Base-by-base conservation (phyloP, 2,329 filamentous ascomycete genomes). In the Hypomyces rosellus region DNA sequence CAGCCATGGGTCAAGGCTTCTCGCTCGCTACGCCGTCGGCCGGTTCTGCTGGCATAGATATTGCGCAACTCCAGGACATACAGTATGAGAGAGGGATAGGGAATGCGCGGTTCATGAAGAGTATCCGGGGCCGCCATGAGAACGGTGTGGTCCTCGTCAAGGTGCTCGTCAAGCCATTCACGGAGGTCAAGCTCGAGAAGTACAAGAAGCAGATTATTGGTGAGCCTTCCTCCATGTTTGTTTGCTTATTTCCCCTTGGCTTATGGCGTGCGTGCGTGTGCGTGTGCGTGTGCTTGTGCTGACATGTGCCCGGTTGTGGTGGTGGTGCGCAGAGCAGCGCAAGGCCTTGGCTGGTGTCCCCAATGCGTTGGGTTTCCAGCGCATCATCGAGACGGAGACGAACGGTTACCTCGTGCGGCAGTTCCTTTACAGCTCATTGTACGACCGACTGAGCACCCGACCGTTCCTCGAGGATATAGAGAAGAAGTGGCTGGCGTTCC, bases 401-500 rank as follows among this genome's bases (percentile, higher is more conserved):
- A 91, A 91, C 64, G 93, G 91, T 44, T 96, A 95, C 65, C 80
- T 99, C 16, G 89, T 96, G 51, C 86, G 93, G 47, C 95, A 97
- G 69, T 97, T 88, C 65, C 84, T 97, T 54, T 93, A 97, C 70
- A 96, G 88, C 74, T 97, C 93, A 20, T 79, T 99, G 4, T 99
- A 99, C 71, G 93, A 99, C 71, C 88, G 93, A 48, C 83, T 99
- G 69, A 95, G 93, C 69, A 99, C 93, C 8, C 84, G 95, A 7
- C 95, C 93, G 0, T 99, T 99, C 60, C 75, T 97, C 9, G 95
- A 99, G 69, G 89, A 95, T 57, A 93, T 99, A 57, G 93, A 99
- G 69, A 97, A 96, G 77, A 96, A 95, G 73, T 99, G 93, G 93
- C 80, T 99, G 46, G 88, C 92, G 0, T 99, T 96, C 61, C 93